phyloP scores from a whole-genome alignment of 2,329 filamentous ascomycete genomes.

The Whalleya microplaca region DNA sequence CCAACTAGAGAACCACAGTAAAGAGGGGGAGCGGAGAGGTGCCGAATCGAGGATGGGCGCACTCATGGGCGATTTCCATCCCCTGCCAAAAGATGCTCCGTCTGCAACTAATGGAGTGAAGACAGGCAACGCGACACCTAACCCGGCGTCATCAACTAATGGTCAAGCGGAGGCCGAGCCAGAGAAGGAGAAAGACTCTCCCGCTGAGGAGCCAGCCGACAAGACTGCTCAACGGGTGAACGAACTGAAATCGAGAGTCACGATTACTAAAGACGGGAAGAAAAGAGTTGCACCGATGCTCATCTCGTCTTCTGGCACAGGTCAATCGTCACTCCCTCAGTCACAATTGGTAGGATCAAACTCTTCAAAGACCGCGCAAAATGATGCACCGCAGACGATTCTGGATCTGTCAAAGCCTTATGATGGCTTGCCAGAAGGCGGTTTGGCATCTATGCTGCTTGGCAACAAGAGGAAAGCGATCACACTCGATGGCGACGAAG shows the following conservation, averaged over 20 bases:
- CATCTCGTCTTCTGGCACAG: conserved; percentile 85
- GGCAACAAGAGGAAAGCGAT: conserved; percentile 91
- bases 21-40: conserved; percentile 84
- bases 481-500: conserved; percentile 75
- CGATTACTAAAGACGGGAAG: conserved; percentile 94
- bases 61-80: conserved; percentile 85
- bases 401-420: conserved; percentile 93
- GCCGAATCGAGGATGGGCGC: conserved; percentile 97
- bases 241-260: conserved; percentile 84
- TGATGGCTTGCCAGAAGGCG: conserved; percentile 88
- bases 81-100: conserved; percentile 53
- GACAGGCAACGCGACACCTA: conserved; percentile 41
- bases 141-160: conserved; percentile 42
- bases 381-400: conserved; percentile 77
- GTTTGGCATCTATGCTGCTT: conserved; percentile 80
- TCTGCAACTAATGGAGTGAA: conserved; percentile 58
- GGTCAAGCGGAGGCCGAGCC: conserved; percentile 34
- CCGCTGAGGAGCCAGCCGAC: conserved; percentile 53
- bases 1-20: conserved; percentile 86
- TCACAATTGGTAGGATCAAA: conserved; percentile 83
- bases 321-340: conserved; percentile 86
- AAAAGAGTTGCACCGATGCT: conserved; percentile 92
- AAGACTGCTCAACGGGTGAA: conserved; percentile 59
- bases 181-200: conserved; percentile 40
- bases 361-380: conserved; percentile 63